Conservation (phyloP, 345 rosid species). For the Lepidium aucheri region DNA sequence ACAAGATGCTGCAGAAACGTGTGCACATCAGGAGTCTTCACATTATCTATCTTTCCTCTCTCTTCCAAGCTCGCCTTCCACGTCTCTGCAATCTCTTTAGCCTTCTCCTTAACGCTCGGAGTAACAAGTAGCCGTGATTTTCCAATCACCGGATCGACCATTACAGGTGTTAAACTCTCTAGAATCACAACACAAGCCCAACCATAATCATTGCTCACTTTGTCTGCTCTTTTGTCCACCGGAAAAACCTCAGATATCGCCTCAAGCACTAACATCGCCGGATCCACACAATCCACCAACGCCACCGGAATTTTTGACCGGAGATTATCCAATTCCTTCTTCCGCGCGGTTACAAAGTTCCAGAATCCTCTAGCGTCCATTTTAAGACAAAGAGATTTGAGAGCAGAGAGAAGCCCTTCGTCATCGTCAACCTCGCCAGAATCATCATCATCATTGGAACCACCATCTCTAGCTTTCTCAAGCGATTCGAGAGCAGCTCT, state of each 20-base stretch:
- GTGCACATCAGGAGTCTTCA: conserved; percentile 94
- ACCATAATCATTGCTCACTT: conserved; percentile 56
- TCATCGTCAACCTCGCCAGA: conserved; percentile 78
- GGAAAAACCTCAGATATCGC: conserved; percentile 92
- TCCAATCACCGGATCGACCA: conserved; percentile 87
- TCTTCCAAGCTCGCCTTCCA: conserved; percentile 93
- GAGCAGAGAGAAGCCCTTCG: conserved; percentile 44
- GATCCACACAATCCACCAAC: conserved; percentile 75
- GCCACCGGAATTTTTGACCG: conserved; percentile 65
- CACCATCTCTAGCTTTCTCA: conserved; percentile 24
- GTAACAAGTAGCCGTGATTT: conserved; percentile 73
- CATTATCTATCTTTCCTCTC: conserved; percentile 86
- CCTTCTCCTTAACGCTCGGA: conserved; percentile 58
- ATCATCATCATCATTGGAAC: conserved; percentile 24
- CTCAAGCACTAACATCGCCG: conserved; percentile 74
- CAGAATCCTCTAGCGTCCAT: conserved; percentile 78
- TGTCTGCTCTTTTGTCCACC: conserved; percentile 59
- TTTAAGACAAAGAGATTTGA: conserved; percentile 52
- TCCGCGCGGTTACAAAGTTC: conserved; percentile 60
- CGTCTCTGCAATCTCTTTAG: conserved; percentile 73
- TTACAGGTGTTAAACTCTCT: conserved; percentile 81
- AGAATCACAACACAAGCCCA: conserved; percentile 95
- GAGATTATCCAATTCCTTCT: conserved; percentile 65
- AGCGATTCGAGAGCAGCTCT: conserved; percentile 43
- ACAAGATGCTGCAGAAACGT: conserved; percentile 95